Base-by-base conservation (phyloP, 2,329 filamentous ascomycete species). In the Cytospora piceae region DNA sequence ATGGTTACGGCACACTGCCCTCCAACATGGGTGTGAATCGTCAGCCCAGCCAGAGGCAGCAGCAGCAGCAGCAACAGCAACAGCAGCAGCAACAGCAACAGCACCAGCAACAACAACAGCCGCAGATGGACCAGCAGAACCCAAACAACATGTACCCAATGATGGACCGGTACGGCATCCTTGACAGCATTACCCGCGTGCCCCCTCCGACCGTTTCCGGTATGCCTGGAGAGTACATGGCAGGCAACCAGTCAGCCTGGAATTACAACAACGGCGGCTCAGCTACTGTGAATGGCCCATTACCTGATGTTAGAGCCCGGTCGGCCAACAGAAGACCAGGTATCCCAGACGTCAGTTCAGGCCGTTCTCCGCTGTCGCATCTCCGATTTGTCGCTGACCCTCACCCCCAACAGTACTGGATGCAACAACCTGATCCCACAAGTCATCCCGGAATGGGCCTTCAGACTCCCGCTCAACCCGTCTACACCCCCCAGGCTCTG, bases 271-370 rank as follows among this genome's bases (percentile, higher is more conserved):
- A 68, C 14, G 71, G 49, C 58, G 58, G 73, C 59, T 57, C 72
- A 17, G 73, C 70, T 58, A 74, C 73, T 29, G 72, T 74, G 53
- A 82, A 84, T 72, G 87, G 87, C 63, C 88, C 86, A 69, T 83
- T 94, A 71, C 89, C 88, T 65, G 87, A 87, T 64, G 78, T 84
- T 74, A 80, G 89, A 72, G 75, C 88, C 75, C 81, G 85, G 69
- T 59, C 80, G 96, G 61, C 92, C 92, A 71, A 82, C 90, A 70
- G 93, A 95, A 83, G 66, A 65, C 57, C 24, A 53, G 66, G 46
- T 37, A 57, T 67, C 39, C 63, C 66, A 68, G 67, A 68, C 58
- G 67, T 68, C 61, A 80, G 90, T 86, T 62, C 52, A 54, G 64
- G 60, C 31, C 61, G 69, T 70, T 71, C 64, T 73, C 69, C 61